A percentile compares a stretch with the other conserved stretches of the same genome.
phyloP scores from a whole-genome alignment of 768 basidiomycete genomes.

The Mycena vulgaris region DNA sequence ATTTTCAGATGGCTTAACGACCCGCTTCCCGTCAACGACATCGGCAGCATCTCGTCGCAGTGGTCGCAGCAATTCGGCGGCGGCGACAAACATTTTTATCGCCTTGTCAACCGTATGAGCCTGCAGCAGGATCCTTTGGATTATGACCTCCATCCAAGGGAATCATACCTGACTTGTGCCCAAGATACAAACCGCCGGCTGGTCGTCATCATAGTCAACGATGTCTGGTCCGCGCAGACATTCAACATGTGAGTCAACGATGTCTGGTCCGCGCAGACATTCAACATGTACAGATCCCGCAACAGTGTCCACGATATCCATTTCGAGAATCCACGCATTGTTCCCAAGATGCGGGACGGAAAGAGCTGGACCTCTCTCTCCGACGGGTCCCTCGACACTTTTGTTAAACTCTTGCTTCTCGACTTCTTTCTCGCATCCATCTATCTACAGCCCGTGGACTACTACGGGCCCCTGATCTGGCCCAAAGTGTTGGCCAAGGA shows the following conservation, averaged over 20 bases:
- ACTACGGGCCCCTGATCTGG: slow-evolving; percentile 23
- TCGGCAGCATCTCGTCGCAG: slow-evolving; percentile 27
- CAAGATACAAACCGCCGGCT: slow-evolving; percentile 24
- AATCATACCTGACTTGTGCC: slow-evolving; percentile 25
- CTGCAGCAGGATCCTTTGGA: slow-evolving; percentile 26
- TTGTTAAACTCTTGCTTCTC: slow-evolving; percentile 24
- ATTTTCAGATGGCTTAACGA: slow-evolving; percentile 27
- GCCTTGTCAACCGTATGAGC: slow-evolving; percentile 26
- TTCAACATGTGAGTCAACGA: too few relatives aligned
- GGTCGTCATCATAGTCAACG: slow-evolving; percentile 23
- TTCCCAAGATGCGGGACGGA: slow-evolving; percentile 23
- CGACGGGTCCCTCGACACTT: slow-evolving; percentile 26
- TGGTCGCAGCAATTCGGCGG: slow-evolving; percentile 21
- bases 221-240: too few relatives aligned
- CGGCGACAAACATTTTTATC: slow-evolving; percentile 26
- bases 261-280: too few relatives aligned
- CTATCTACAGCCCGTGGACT: slow-evolving; percentile 25
- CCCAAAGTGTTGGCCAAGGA: slow-evolving; percentile 22
- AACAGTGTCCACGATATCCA: slow-evolving; percentile 19
- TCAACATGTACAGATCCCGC: slow-evolving; percentile 25
- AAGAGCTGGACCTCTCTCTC: slow-evolving; percentile 27
- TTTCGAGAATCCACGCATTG: slow-evolving; percentile 27
- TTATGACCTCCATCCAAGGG: slow-evolving; percentile 26
- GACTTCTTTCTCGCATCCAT: slow-evolving; percentile 26
- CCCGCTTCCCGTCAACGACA: slow-evolving; percentile 29